Conservation (phyloP, 106 monocot genomes). For the Iris macrosiphon region DNA sequence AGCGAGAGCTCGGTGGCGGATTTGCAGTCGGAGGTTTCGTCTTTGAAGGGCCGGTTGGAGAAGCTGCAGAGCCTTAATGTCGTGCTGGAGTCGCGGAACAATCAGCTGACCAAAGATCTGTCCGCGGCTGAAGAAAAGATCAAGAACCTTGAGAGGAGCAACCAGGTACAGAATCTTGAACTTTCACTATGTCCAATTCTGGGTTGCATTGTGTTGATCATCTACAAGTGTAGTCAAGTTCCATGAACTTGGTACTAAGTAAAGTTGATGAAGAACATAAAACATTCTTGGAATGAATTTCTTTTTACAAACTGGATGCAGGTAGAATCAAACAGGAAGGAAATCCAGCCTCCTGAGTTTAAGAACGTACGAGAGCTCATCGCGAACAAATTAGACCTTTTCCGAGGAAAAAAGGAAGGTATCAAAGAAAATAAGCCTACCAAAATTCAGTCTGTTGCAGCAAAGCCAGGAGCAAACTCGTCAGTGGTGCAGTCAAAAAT, state of each 20-base stretch:
- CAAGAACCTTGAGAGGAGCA: constrained; percentile 2
- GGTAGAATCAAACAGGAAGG: constrained; percentile 1
- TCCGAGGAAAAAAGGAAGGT: constrained; percentile 1
- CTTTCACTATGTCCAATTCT: background rate
- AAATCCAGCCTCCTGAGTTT: constrained; percentile 11
- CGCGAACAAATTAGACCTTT: constrained; percentile 18
- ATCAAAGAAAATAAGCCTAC: background rate
- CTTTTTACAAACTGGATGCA: constrained; percentile 13
- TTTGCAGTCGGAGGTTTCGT: constrained; percentile 35
- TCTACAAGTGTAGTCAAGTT: too few species aligned
- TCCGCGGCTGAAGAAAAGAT: constrained; percentile 38
- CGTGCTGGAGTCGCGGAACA: constrained; percentile 53
- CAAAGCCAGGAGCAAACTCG: background rate
- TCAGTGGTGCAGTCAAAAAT: constrained; percentile 5
- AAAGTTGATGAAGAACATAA: background rate
- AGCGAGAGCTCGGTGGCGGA: constrained; percentile 42
- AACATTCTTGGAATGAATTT: background rate
- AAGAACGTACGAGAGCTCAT: constrained; percentile 14
- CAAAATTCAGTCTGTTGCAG: background rate
- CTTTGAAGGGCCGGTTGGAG: constrained; percentile 38
- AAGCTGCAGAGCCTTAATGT: constrained; percentile 35
- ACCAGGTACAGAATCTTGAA: constrained; percentile 31
- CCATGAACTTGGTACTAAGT: background rate
- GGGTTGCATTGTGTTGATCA: background rate
- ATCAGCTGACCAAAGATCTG: constrained; percentile 23